Base-by-base conservation (phyloP, 805 yeast genomes). In the Myxozyma nipponensis region DNA sequence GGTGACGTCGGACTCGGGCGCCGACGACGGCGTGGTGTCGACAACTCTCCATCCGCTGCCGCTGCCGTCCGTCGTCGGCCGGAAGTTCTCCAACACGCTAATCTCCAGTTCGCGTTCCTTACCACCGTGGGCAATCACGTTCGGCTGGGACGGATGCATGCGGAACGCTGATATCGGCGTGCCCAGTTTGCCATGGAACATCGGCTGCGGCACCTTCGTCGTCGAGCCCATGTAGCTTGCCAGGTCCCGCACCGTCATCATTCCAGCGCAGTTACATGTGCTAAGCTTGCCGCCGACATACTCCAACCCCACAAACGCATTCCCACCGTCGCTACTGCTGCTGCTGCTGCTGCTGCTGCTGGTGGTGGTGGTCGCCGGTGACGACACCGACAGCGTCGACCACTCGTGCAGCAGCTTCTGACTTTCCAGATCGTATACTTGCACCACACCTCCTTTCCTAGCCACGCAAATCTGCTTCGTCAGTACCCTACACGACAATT, bases 91-190 rank as follows among this genome's bases (percentile, higher is more conserved):
- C n/a, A 52, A 26, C 26, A 35, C 24, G 32, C 40, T 49, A 17
- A 52, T 39, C 65, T 77, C 77, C 3, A 86, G 69, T 64, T 86
- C 90, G 52, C 81, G 81, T 60, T 89, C 95, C 62, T 86, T 79
- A 25, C 98, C 98, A 32, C 97, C 97, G 61, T 72, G 78, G 1
- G 93, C 95, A 66, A 85, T 79, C 1, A 81, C 65, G 21, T 78
- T 77, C 5, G 66, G 64, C 19, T 71, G 73, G 15, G 65, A 61
- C 2, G 81, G 82, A 60, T 79, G 79, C 28, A 69, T 65, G 10
- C 67, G 64, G 62, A 77, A 77, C 34, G 80, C 66, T 49, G 73
- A 69, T 37, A 83, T 64, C 4, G 82, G 79, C 2, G 75, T 80
- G 37, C 67, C 69, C 44, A 50, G 25, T 4, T 10, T 25, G 43